Evolutionary conservation across 495 filamentous ascomycete genomes (phyloP).

Genomic region (Talaromyces proteolyticus): DNA sequence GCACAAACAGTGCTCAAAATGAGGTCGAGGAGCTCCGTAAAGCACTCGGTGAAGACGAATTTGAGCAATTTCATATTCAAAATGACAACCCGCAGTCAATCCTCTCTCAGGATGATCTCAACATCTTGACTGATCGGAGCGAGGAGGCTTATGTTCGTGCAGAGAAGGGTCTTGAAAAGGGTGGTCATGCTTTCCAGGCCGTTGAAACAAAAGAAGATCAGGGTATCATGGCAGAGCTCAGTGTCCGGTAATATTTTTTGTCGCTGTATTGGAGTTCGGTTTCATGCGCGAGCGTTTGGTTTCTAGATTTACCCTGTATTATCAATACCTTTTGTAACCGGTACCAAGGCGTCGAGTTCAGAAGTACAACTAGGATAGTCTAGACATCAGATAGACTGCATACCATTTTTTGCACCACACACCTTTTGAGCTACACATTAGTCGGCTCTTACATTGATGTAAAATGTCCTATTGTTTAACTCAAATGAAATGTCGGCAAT

Average conservation of each 20-base stretch:
- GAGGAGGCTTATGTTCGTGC: constrained; percentile 79
- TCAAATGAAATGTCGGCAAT: no score
- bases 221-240: constrained; percentile 24
- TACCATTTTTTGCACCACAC: no score
- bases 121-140: constrained; percentile 75
- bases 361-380: no score
- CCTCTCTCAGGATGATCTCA: constrained; percentile 70
- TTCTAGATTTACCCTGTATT: not conserved
- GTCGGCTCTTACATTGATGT: no score
- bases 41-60: constrained; percentile 44
- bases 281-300: not conserved
- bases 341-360: no score
- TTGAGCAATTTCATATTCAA: constrained; percentile 53
- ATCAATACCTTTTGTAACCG: no score
- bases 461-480: no score
- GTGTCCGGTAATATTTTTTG: constrained; percentile 12
- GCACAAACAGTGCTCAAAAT: constrained; percentile 12
- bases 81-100: constrained; percentile 48
- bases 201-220: constrained; percentile 38
- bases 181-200: constrained; percentile 33
- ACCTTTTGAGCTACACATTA: no score
- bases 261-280: not conserved
- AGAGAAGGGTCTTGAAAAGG: constrained; percentile 57
- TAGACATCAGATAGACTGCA: no score
- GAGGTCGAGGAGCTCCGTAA: constrained; percentile 41